Base-by-base conservation (phyloP, 192 early-diverging fungal species). In the Dissophora ornata region DNA sequence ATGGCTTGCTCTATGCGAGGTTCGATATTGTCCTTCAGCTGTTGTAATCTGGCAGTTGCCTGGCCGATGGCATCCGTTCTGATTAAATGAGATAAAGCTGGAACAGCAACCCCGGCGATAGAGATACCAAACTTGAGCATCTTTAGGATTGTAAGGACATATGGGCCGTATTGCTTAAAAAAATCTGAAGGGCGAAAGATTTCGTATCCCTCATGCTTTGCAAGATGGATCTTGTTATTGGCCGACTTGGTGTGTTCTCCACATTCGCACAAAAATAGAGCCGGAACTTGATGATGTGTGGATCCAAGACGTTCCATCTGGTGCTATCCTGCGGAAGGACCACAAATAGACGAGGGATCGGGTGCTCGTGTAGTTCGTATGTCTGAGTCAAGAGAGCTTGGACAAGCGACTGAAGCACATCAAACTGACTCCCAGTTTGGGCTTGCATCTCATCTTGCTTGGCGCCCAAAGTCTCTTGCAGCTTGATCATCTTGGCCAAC, bases 131-230 rank as follows among this genome's bases (percentile, higher is more conserved):
- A 24, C 50, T 29, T 52, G 50, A 52, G 50, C 50, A 52, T 52
- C 50, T 52, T 52, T 8, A 52, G 50, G 24, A 52, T 52, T 13
- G 50, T 52, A 24, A 52, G 50, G 50, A 52, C 28, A 24, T 52
- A 29, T 19, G 28, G 26, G 7, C 50, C 50, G 18, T 52, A 52
- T 18, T 52, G 50, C 50, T 30, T 11, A 28, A 52, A 52, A 24
- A 52, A 52, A 4, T 52, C 50, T 22, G 50, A 28, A 24, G 50
- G 50, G 11, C 50, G 50, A 52, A 24, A 5, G 28, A 52, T 52
- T 24, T 29, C 26, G 28, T 52, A 52, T 7, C 50, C 50, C 9
- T 52, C 50, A 52, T 52, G 50, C 22, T 52, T 24, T 8, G 50
- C 50, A 18, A 52, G 9, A 28, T 52, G 50, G 50, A 52, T 47